A percentile compares a stretch with the other conserved stretches of the same genome.
Evolutionary conservation across 768 basidiomycete species (phyloP).

Genomic region (Exidia glandulosa): DNA sequence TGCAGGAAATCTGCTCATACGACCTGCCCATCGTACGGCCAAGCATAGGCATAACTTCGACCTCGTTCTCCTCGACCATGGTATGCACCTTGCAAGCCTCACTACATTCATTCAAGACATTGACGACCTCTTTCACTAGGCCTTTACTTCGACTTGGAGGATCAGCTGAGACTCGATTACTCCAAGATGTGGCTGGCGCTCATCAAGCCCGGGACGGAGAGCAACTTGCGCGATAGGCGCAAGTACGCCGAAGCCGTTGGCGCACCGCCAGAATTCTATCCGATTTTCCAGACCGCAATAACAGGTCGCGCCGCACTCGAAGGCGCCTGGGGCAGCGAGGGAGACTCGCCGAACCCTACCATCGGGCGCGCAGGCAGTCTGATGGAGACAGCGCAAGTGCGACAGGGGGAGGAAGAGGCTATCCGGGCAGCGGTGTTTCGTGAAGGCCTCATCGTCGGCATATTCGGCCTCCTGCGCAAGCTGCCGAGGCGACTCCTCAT

Average conservation of each 20-base stretch:
- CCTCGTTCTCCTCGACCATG: slow-evolving; percentile 89
- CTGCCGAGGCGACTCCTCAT: slow-evolving; percentile 77
- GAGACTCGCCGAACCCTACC: slow-evolving; percentile 19
- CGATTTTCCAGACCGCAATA: slow-evolving; percentile 88
- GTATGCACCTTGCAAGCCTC: slow-evolving; percentile 12
- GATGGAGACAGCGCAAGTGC: slow-evolving; percentile 62
- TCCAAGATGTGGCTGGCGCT: slow-evolving; percentile 86
- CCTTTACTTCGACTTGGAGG: slow-evolving; percentile 86
- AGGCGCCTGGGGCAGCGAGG: slow-evolving; percentile 38
- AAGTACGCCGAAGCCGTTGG: slow-evolving; percentile 88
- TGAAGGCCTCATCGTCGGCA: slow-evolving; percentile 73
- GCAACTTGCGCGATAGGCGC: slow-evolving; percentile 54
- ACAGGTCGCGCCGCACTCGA: slow-evolving; percentile 75
- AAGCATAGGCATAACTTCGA: slow-evolving; percentile 91
- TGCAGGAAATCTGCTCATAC: slow-evolving; percentile 87
- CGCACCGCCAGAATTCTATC: slow-evolving; percentile 81
- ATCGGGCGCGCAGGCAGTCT: slow-evolving; percentile 62
- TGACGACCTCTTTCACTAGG: no score
- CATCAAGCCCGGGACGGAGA: slow-evolving; percentile 58
- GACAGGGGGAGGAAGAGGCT: slow-evolving; percentile 72
- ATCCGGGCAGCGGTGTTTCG: slow-evolving; percentile 74
- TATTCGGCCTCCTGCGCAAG: slow-evolving; percentile 78
- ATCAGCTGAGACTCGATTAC: slow-evolving; percentile 70
- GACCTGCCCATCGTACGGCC: slow-evolving; percentile 50
- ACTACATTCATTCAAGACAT: neutral